Percentiles rank a stretch among this genome's conserved stretches.
Conservation (phyloP, 176 grass and related monocot species). For the sorghum (Sorghum bicolor) region DNA sequence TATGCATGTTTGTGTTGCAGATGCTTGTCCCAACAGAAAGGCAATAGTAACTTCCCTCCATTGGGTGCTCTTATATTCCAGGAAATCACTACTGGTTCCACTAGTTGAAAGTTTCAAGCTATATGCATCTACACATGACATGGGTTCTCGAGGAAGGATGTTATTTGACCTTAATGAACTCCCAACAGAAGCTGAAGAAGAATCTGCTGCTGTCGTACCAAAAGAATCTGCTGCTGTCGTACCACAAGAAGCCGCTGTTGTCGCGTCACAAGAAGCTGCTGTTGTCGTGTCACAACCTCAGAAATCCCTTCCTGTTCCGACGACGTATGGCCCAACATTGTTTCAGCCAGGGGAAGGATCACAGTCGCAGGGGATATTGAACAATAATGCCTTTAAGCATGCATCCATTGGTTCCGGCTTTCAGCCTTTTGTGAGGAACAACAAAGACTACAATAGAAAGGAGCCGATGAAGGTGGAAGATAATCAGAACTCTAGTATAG, state of each 20-base stretch:
- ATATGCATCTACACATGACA: slow-evolving; percentile 99
- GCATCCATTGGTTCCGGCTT: slow-evolving; percentile 67
- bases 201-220: background rate
- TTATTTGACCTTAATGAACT: slow-evolving; percentile 98
- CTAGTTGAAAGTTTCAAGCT: slow-evolving; percentile 45
- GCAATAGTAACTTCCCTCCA: slow-evolving; percentile 13
- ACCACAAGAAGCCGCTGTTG: slow-evolving; percentile 19
- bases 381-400: slow-evolving; percentile 92
- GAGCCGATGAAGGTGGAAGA: slow-evolving; percentile 6
- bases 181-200: slow-evolving; percentile 67
- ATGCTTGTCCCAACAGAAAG: slow-evolving; percentile 32
- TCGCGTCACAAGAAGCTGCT: slow-evolving; percentile 26
- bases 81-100: slow-evolving; percentile 7
- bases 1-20: slow-evolving; percentile 41
- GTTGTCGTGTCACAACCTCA: slow-evolving; percentile 62
- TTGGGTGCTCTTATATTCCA: slow-evolving; percentile 3
- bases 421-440: slow-evolving; percentile 83
- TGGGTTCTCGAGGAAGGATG: slow-evolving; percentile 88
- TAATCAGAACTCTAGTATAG: slow-evolving; percentile 35
- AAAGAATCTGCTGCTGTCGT: background rate
- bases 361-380: slow-evolving; percentile 58
- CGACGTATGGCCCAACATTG: slow-evolving; percentile 37
- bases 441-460: slow-evolving; percentile 46
- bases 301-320: slow-evolving; percentile 64
- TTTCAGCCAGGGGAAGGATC: slow-evolving; percentile 44